Evolutionary conservation across 768 basidiomycete genomes (phyloP).

Genomic region (Heimioporus sp.): DNA sequence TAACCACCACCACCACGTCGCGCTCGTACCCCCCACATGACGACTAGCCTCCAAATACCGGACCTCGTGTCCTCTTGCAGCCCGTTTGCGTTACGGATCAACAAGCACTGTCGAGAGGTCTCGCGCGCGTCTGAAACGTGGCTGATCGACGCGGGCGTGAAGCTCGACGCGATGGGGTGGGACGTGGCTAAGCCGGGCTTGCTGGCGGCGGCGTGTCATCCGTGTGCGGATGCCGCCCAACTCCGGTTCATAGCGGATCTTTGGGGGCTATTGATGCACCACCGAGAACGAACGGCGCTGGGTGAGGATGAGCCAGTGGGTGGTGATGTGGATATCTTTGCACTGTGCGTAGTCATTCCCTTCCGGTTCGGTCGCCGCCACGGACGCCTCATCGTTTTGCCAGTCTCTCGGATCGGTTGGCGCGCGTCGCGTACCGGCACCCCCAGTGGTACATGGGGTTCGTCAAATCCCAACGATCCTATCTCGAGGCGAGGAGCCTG

Average conservation of each 20-base stretch:
- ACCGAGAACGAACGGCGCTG: slow-evolving; percentile 26
- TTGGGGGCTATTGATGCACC: slow-evolving; percentile 40
- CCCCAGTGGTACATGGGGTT: slow-evolving; percentile 45
- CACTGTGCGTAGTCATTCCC: slow-evolving; percentile 19
- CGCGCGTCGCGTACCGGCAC: slow-evolving; percentile 33
- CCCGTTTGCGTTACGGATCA: slow-evolving; percentile 26
- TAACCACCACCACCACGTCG: background rate
- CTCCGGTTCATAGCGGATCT: slow-evolving; percentile 52
- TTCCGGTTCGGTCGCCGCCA: background rate
- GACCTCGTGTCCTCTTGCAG: slow-evolving; percentile 26
- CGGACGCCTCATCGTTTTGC: background rate
- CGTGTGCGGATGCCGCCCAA: slow-evolving; percentile 55
- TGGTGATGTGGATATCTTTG: slow-evolving; percentile 10
- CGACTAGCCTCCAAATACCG: slow-evolving; percentile 29
- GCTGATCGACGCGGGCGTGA: slow-evolving; percentile 21
- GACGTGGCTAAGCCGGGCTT: slow-evolving; percentile 43
- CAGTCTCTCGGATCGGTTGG: slow-evolving; percentile 41
- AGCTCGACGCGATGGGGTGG: slow-evolving; percentile 22
- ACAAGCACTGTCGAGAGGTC: slow-evolving; percentile 26
- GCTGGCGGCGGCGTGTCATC: slow-evolving; percentile 57
- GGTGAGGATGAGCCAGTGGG: slow-evolving; percentile 12
- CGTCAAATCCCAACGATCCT: slow-evolving; percentile 32
- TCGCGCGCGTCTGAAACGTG: slow-evolving; percentile 30
- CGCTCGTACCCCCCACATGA: background rate
- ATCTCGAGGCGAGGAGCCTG: slow-evolving; percentile 33